phyloP scores from a whole-genome alignment of 257 asterid genomes.

The Scutellaria baicalensis region DNA sequence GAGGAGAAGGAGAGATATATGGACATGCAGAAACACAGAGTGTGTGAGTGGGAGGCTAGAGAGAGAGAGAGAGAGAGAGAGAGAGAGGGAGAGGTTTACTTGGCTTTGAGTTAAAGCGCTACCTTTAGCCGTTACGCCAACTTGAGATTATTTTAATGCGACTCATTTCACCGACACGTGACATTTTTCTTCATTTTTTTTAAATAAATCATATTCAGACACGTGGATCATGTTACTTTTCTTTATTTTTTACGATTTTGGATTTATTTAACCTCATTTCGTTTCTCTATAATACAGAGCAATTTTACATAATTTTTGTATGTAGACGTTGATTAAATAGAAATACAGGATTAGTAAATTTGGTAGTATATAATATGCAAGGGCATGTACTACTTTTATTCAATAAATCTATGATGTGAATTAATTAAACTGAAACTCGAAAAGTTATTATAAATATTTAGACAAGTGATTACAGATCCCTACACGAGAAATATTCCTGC shows the following conservation, averaged over 20 bases:
- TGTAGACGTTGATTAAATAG: too few species aligned
- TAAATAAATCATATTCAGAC: slow-evolving; percentile 8
- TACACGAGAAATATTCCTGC: too few species aligned
- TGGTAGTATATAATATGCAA: too few species aligned
- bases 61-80: slow-evolving; percentile 8
- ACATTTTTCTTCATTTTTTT: slow-evolving; percentile 10
- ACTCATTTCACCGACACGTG: slow-evolving; percentile 59
- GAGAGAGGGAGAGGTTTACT: too few species aligned
- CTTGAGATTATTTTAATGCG: slow-evolving; percentile 10
- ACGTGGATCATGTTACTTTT: slow-evolving; percentile 31
- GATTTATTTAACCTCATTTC: neutral
- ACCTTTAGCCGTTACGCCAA: slow-evolving; percentile 35
- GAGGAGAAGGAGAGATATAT: neutral
- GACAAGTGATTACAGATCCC: too few species aligned
- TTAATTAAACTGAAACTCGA: too few species aligned
- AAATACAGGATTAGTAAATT: too few species aligned
- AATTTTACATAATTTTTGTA: too few species aligned
- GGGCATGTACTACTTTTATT: too few species aligned
- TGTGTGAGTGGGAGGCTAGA: slow-evolving; percentile 1
- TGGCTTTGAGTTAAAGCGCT: slow-evolving; percentile 19
- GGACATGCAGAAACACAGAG: slow-evolving; percentile 17
- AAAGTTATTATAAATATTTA: too few species aligned
- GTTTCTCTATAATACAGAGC: too few species aligned
- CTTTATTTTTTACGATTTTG: neutral
- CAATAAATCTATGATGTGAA: too few species aligned